Evolutionary conservation across 768 basidiomycete genomes (phyloP), one percentile per base, ranked within the genome.

Genomic region (Tulasnella sp.): DNA sequence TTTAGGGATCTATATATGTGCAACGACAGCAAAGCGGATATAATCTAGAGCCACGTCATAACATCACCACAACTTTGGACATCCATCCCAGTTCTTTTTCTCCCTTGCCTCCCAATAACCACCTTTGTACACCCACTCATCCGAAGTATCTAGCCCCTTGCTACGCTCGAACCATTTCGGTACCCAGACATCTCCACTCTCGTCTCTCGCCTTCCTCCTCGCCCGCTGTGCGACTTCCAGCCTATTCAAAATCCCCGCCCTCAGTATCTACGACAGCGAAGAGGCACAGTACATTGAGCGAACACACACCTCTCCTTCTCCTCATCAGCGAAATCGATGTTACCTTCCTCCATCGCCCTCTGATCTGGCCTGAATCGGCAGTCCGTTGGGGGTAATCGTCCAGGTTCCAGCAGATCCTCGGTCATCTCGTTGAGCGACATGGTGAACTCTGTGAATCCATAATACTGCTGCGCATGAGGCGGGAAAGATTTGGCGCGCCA

Each of bases 391-490:
- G 88, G 85, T 15, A 92, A 71, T 51, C 50, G 50, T 64, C 76
- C 80, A 4, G n/a, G n/a, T n/a, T 74, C 78, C 53, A 75, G 71
- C 4, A 89, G 68, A 66, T 87, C 82, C 45, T 72, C 73, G 4
- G 85, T 83, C 34, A 91, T 77, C 68, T 91, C 88, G 69, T 92
- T 91, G 55, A 92, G 73, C 11, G 85, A 83, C 61, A 91, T 83
- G 11, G 81, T 82, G 66, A 83, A 92, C 24, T 76, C 73, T 2
- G 89, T 89, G 70, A 92, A 90, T 11, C 90, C 90, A 67, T 92
- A 93, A 68, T 80, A 83, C 51, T 85, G 80, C 52, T 76, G 75
- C 17, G 80, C 70, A 65, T 87, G 77, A 65, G 83, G 80, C 27
- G 86, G 84, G 71, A 86, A 90, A 10, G 85, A 80, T 10, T 76